Conservation (phyloP, 1,284 basidiomycete species). For the Cryptococcus sp. region DNA sequence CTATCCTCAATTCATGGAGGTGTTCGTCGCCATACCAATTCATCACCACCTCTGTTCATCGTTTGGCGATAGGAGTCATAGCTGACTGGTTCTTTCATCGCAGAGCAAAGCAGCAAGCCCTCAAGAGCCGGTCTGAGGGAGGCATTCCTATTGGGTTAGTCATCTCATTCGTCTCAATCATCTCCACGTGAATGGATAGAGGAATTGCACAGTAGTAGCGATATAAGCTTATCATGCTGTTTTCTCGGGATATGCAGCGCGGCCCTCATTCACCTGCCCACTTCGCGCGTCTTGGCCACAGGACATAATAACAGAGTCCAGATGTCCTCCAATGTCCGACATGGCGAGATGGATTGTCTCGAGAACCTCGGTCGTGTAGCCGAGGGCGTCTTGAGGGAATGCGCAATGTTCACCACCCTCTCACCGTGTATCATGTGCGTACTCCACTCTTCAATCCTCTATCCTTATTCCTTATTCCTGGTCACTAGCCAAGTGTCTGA, state of each 20-base stretch:
- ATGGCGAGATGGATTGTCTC: constrained; percentile 43
- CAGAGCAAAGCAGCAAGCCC: constrained; percentile 36
- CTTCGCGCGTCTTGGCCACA: constrained; percentile 28
- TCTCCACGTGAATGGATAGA: no score
- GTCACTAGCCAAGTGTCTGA: neutral
- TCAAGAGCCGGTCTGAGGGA: constrained; percentile 30
- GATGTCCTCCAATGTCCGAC: constrained; percentile 32
- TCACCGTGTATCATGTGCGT: constrained; percentile 38
- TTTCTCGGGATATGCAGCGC: constrained; percentile 16
- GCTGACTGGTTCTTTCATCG: neutral
- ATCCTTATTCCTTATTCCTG: no score
- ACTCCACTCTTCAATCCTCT: no score
- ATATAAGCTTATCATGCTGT: neutral
- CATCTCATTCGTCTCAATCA: neutral
- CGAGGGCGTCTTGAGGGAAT: constrained; percentile 32
- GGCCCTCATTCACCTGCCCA: constrained; percentile 38
- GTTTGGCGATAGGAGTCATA: neutral
- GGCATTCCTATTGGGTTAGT: constrained; percentile 46
- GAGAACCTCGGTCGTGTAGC: constrained; percentile 39
- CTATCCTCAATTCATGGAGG: constrained; percentile 31
- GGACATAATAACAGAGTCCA: constrained; percentile 46
- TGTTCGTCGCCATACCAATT: constrained; percentile 15
- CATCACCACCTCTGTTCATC: neutral
- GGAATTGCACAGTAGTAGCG: no score
- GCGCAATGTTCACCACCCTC: constrained; percentile 38